A percentile compares a stretch with the other conserved stretches of the same genome.
These are phyloP conservation scores for Nothophoma quercina DNA, from an alignment of 2,329 filamentous ascomycete species.

Conservation along the genomic window DNA sequence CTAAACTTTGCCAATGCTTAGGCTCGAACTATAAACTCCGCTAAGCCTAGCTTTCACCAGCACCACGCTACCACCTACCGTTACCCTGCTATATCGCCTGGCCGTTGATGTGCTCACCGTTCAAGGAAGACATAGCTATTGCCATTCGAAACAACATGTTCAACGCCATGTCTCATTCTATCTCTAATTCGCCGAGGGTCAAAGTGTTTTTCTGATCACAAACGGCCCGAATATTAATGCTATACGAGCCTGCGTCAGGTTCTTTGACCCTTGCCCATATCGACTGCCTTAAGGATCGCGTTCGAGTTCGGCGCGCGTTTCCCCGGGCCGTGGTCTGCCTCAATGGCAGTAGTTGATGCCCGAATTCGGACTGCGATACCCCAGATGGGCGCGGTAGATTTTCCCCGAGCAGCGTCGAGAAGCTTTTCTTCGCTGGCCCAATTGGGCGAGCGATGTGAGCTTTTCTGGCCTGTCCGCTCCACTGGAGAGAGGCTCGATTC, in stretches of 20 bases:
- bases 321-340: not conserved
- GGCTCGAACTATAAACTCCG: constrained; percentile 11
- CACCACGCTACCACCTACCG: not conserved
- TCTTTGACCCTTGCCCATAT: not conserved
- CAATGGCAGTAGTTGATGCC: too few species aligned
- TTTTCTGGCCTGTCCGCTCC: not conserved
- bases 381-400: not conserved
- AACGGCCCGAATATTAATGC: constrained; percentile 19
- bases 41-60: not conserved
- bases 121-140: not conserved
- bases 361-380: constrained; percentile 2
- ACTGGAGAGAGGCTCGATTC: not conserved
- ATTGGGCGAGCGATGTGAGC: not conserved
- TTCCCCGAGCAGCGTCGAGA: not conserved
- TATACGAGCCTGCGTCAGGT: not conserved
- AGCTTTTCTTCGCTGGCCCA: not conserved
- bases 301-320: constrained; percentile 3
- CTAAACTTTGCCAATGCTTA: constrained; percentile 3
- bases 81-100: not conserved
- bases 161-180: not conserved
- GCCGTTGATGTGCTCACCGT: not conserved
- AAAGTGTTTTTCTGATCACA: not conserved
- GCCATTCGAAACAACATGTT: not conserved
- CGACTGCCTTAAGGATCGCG: not conserved
- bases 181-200: not conserved